Evolutionary conservation across 768 basidiomycete species (phyloP).

Genomic region (Mycena pura): DNA sequence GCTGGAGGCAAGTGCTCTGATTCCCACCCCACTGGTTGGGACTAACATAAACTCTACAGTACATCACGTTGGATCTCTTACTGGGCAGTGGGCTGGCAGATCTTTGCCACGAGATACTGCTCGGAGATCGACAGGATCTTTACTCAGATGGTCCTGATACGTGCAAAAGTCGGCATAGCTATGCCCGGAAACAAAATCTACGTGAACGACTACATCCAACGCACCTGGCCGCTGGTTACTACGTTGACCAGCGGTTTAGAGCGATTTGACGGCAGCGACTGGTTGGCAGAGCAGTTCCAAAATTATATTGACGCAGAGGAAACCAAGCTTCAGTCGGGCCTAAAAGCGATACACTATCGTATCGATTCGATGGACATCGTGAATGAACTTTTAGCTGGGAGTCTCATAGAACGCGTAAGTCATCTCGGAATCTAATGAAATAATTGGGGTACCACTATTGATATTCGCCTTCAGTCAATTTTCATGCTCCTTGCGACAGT

Average conservation of each 20-base stretch:
- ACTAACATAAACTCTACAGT: background rate
- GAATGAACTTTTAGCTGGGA: background rate
- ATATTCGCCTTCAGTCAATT: background rate
- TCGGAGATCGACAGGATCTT: conserved; percentile 21
- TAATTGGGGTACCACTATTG: too few relatives aligned
- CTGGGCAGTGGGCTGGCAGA: conserved; percentile 25
- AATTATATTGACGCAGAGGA: conserved; percentile 17
- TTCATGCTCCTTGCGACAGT: background rate
- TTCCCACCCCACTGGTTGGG: too few relatives aligned
- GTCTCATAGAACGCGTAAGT: conserved; percentile 6
- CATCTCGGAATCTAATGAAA: too few relatives aligned
- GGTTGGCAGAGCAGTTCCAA: conserved; percentile 5
- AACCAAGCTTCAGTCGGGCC: background rate
- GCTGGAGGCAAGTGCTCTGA: conserved; percentile 7
- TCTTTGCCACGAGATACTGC: conserved; percentile 21
- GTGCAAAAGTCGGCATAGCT: background rate
- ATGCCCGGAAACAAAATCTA: conserved; percentile 23
- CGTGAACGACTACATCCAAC: conserved; percentile 5
- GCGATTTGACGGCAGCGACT: background rate
- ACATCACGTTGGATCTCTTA: conserved; percentile 23
- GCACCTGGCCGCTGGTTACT: conserved; percentile 4
- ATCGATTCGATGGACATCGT: conserved; percentile 11
- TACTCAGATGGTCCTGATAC: conserved; percentile 7
- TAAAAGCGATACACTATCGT: conserved; percentile 10
- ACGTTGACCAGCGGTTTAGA: background rate